Base-by-base conservation (phyloP, 1,284 basidiomycete genomes). In the Leccinum griseonigrum region DNA sequence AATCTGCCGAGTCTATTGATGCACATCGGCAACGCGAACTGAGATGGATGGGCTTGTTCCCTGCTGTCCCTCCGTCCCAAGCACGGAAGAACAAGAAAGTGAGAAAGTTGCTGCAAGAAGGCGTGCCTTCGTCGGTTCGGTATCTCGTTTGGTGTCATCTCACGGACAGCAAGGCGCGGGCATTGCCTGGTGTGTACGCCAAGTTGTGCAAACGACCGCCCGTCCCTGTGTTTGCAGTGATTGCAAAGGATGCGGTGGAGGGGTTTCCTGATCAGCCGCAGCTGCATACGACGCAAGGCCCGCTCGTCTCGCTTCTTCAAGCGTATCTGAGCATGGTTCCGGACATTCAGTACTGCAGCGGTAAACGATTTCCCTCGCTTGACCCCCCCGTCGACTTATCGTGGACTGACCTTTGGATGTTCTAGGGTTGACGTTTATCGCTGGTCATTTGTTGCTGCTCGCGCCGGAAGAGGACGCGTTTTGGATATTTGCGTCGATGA, bases 401-500 rank as follows among this genome's bases (percentile, higher is more conserved):
- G 11, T 34, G 10, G 13, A 51, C 61, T 69, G 0, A 64, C 11
- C 16, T 56, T 4, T 51, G 5, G 11, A 6, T 57, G 5, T 5
- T 54, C 18, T 69, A 88, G 92, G 90, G 9, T 80, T 97, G 62
- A 86, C 88, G 3, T 77, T 87, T 16, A 85, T 97, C 56, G 87
- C 88, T 10, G 94, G 91, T 0, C 86, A 92, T 60, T 77, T 97
- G 29, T 76, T 97, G 0, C 79, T 93, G 31, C 88, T 94, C 62
- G 87, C 92, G 1, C 92, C 91, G 0, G 91, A 95, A 63, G 94
- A 97, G 74, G 93, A 97, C 65, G 91, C 93, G 0, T 98, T 98
- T 72, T 97, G 93, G 94, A 94, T 93, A 3, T 90, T 97, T 68
- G 83, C 93, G 9, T 90, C 90, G 1, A 77, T 92, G 64, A 93